Conservation (phyloP, 345 rosid genomes). For the Mallotus nudiflorus region DNA sequence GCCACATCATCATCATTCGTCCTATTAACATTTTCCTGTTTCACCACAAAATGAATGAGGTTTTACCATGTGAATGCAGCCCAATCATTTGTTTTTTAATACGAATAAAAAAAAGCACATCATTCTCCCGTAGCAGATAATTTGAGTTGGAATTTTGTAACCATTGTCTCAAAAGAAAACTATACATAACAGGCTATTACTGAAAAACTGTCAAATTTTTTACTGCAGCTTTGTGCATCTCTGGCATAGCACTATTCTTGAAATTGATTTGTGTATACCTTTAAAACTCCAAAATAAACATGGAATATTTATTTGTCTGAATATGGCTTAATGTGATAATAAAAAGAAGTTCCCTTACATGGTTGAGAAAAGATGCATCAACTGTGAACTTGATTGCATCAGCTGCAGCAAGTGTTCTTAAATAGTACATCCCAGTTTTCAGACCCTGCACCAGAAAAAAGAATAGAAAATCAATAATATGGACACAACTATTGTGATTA, state of each 20-base stretch:
- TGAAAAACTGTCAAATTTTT: neutral
- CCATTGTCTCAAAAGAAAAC: neutral
- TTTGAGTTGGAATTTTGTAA: neutral
- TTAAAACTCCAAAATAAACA: neutral
- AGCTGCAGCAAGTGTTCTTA: constrained; percentile 89
- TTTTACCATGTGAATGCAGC: neutral
- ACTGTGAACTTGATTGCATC: constrained; percentile 96
- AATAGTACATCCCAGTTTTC: constrained; percentile 92
- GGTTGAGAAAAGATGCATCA: constrained; percentile 55
- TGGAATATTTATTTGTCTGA: neutral
- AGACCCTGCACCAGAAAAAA: constrained; percentile 48
- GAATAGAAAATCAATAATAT: neutral
- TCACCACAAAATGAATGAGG: neutral
- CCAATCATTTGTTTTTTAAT: neutral
- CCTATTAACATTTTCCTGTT: constrained; percentile 7
- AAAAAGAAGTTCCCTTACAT: neutral
- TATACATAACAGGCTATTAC: neutral
- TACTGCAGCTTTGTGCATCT: too few relatives aligned
- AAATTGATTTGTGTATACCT: constrained; percentile 4
- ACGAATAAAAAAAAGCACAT: neutral
- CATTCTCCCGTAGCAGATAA: neutral
- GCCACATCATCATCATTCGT: constrained; percentile 38
- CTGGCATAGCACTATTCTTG: neutral
- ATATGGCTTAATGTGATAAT: neutral
- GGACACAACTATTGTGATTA: neutral